Percentiles rank a stretch among this genome's conserved stretches.
These are phyloP conservation scores for Sugiyamaella japonica DNA, from an alignment of 1,139 yeast genomes.

Conservation along the genomic window DNA sequence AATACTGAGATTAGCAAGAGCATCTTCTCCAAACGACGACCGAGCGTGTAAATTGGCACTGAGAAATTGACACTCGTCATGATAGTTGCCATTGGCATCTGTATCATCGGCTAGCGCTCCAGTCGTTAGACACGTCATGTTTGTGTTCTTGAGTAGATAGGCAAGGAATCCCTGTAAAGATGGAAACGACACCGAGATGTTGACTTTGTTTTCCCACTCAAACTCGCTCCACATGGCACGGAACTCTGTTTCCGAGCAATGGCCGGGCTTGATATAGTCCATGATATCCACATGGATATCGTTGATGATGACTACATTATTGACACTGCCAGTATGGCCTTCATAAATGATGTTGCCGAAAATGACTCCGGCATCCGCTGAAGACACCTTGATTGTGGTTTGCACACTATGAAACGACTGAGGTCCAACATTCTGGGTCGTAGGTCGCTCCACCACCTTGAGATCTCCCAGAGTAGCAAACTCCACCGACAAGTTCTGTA, in stretches of 20 bases:
- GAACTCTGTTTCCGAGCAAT: slow-evolving; percentile 84
- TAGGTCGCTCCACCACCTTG: slow-evolving; percentile 90
- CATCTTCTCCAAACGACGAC: slow-evolving; percentile 96
- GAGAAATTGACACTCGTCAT: slow-evolving; percentile 82
- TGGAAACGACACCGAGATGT: slow-evolving; percentile 69
- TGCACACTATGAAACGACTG: slow-evolving; percentile 92
- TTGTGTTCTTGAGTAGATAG: slow-evolving; percentile 76
- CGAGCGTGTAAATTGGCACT: slow-evolving; percentile 93
- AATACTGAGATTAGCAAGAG: slow-evolving; percentile 91
- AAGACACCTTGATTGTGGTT: slow-evolving; percentile 88
- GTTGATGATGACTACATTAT: slow-evolving; percentile 85
- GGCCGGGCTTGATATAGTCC: slow-evolving; percentile 96
- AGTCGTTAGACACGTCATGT: slow-evolving; percentile 92
- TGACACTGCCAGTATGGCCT: slow-evolving; percentile 91
- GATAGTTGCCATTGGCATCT: slow-evolving; percentile 51
- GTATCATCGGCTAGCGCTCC: slow-evolving; percentile 58
- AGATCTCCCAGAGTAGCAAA: slow-evolving; percentile 96
- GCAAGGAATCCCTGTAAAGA: slow-evolving; percentile 79
- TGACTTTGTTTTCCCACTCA: slow-evolving; percentile 99
- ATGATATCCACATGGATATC: slow-evolving; percentile 95
- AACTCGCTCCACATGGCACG: slow-evolving; percentile 99
- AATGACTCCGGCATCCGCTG: slow-evolving; percentile 96
- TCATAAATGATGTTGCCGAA: slow-evolving; percentile 97
- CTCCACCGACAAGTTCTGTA: slow-evolving; percentile 89
- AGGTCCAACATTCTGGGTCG: slow-evolving; percentile 92